Percentiles rank a stretch among this genome's conserved stretches.
phyloP scores from a whole-genome alignment of 1,139 yeast species.

The Sugiyamaella novakii region DNA sequence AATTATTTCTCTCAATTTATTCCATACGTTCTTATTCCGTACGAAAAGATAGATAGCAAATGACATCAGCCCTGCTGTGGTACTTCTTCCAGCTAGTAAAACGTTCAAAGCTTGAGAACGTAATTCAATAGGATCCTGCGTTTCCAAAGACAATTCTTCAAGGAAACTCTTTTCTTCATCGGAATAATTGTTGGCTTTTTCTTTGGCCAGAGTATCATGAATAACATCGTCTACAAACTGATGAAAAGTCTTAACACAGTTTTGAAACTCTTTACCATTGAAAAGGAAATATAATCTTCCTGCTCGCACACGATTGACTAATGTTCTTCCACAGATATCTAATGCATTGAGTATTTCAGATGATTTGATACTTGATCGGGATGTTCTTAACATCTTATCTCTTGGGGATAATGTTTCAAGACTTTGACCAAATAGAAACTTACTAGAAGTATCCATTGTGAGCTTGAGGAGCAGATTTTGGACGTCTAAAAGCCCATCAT shows the following conservation, averaged over 20 bases:
- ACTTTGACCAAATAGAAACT: constrained; percentile 60
- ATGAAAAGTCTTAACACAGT: constrained; percentile 32
- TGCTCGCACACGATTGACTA: constrained; percentile 20
- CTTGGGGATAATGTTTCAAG: constrained; percentile 33
- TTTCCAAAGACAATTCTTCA: constrained; percentile 54
- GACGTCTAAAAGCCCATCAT: constrained; percentile 30
- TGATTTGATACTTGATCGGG: constrained; percentile 37
- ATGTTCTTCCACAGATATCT: constrained; percentile 47
- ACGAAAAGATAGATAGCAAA: constrained; percentile 53
- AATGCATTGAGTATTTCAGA: constrained; percentile 25
- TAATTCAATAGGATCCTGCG: constrained; percentile 51
- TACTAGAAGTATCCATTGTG: constrained; percentile 61
- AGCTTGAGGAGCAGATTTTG: constrained; percentile 54
- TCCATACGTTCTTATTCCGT: constrained; percentile 47
- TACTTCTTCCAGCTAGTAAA: constrained; percentile 58
- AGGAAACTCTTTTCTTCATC: constrained; percentile 40
- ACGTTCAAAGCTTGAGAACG: constrained; percentile 57
- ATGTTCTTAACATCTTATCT: constrained; percentile 40
- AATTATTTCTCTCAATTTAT: constrained; percentile 48
- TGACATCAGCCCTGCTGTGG: constrained; percentile 58
- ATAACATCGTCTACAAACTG: constrained; percentile 42
- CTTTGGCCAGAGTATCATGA: constrained; percentile 32
- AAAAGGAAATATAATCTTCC: constrained; percentile 22
- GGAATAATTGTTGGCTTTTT: constrained; percentile 1
- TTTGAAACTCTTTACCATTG: constrained; percentile 39